Conservation (phyloP, 1,284 basidiomycete genomes). For the Ganoderma resinaceum region DNA sequence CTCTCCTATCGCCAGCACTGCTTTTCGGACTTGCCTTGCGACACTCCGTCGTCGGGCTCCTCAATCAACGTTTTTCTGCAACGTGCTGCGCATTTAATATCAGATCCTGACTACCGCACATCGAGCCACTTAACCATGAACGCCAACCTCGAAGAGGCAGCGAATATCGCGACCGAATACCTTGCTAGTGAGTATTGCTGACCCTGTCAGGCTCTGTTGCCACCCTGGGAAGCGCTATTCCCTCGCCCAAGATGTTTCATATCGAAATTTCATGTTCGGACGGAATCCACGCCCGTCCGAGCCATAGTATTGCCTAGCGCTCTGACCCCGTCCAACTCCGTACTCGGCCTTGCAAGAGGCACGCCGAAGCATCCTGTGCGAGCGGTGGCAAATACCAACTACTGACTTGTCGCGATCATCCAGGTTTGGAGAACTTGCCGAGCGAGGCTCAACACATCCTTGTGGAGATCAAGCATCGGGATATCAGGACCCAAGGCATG, state of each 20-base stretch:
- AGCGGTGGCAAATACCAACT: not conserved
- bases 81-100: not conserved
- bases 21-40: slow-evolving; percentile 22
- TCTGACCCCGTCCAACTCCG: not conserved
- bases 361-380: not conserved
- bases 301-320: not conserved
- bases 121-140: slow-evolving; percentile 29
- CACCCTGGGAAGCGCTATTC: not conserved
- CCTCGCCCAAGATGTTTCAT: not conserved
- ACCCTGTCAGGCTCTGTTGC: not conserved
- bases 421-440: slow-evolving; percentile 80
- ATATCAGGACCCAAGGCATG: slow-evolving; percentile 57
- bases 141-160: slow-evolving; percentile 70
- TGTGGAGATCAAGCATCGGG: slow-evolving; percentile 73
- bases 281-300: not conserved
- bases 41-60: slow-evolving; percentile 5
- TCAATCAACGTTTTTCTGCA: slow-evolving; percentile 6
- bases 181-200: slow-evolving; percentile 56
- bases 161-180: slow-evolving; percentile 71
- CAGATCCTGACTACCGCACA: not conserved
- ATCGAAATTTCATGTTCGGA: slow-evolving; percentile 1
- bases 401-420: not conserved
- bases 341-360: not conserved
- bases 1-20: slow-evolving; percentile 20
- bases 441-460: slow-evolving; percentile 76